These are phyloP conservation scores for Neltuma alba DNA, from an alignment of 306 rosid genomes.

Conservation along the genomic window DNA sequence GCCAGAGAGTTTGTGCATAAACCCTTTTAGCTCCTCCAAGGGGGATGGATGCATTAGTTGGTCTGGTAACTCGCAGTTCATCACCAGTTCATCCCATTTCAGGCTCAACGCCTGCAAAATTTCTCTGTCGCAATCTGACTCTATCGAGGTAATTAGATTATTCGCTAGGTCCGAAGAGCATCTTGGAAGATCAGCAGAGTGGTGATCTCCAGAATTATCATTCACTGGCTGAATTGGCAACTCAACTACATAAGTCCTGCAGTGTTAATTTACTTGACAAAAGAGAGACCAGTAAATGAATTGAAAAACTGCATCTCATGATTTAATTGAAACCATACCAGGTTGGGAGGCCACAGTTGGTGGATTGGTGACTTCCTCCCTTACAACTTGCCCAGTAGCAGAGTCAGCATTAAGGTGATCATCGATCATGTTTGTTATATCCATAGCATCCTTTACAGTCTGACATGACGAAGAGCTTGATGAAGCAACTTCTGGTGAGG, in stretches of 20 bases:
- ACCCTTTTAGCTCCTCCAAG: conserved; percentile 50
- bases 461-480: conserved; percentile 42
- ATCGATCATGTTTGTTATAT: conserved; percentile 34
- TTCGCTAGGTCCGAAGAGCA: conserved; percentile 27
- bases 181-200: conserved; percentile 33
- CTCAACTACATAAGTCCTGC: conserved; percentile 48
- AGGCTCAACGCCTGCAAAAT: conserved; percentile 51
- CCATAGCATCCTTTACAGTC: conserved; percentile 33
- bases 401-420: conserved; percentile 41
- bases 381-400: conserved; percentile 35
- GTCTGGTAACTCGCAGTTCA: conserved; percentile 41
- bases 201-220: conserved; percentile 35
- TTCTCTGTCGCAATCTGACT: conserved; percentile 39
- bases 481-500: conserved; percentile 39
- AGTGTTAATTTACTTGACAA: conserved; percentile 32
- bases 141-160: conserved; percentile 32
- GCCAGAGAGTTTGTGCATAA: conserved; percentile 37
- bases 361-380: conserved; percentile 37
- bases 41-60: conserved; percentile 43
- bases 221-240: conserved; percentile 18
- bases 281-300: conserved; percentile 1
- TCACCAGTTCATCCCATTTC: conserved; percentile 52
- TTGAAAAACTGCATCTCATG: not conserved
- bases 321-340: conserved; percentile 42
- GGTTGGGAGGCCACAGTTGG: conserved; percentile 33